Base-by-base conservation (phyloP, 1,284 basidiomycete genomes). In the Athelia psychrophila region DNA sequence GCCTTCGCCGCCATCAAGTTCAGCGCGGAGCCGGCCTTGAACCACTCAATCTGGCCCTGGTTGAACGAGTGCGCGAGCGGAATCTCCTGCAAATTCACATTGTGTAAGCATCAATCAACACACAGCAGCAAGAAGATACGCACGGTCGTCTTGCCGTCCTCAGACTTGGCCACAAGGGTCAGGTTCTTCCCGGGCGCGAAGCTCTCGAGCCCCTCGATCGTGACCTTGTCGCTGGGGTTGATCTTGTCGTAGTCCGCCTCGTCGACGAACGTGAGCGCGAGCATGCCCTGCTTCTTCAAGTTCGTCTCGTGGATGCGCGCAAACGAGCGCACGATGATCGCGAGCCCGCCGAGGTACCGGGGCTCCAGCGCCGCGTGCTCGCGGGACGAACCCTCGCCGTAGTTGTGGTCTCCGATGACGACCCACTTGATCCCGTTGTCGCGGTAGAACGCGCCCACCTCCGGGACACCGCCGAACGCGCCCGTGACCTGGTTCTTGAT, bases 271-370 rank as follows among this genome's bases (percentile, higher is more conserved):
- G 91, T 95, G 59, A 95, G 75, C 2, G 93, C 91, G 56, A 96
- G 90, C 90, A 95, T 93, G 61, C 92, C 92, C 78, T 95, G 92
- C 82, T 95, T 97, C 88, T 96, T 96, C 80, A 96, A 79, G 84
- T 97, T 97, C 70, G 91, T 92, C 83, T 98, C 94, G 79, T 98
- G 95, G 75, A 98, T 98, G 78, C 95, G 93, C 48, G 95, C 95
- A 72, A 97, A 97, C 35, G 90, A 93, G 67, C 93, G 86, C 65
- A 89, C 89, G 72, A 99, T 96, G 77, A 98, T 92, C 46, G 96
- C 96, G 54, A 91, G 80, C 63, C 94, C 95, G 65, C 95, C 95
- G 59, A 98, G 88, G 86, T 88, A 98, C 55, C 96, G 91, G 46
- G 96, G 95, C 79, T 98, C 95, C 52, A 98, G 89, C 52, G 95